These are phyloP conservation scores for Leccinum aurantiacum DNA, from an alignment of 768 basidiomycete genomes.

Conservation along the genomic window DNA sequence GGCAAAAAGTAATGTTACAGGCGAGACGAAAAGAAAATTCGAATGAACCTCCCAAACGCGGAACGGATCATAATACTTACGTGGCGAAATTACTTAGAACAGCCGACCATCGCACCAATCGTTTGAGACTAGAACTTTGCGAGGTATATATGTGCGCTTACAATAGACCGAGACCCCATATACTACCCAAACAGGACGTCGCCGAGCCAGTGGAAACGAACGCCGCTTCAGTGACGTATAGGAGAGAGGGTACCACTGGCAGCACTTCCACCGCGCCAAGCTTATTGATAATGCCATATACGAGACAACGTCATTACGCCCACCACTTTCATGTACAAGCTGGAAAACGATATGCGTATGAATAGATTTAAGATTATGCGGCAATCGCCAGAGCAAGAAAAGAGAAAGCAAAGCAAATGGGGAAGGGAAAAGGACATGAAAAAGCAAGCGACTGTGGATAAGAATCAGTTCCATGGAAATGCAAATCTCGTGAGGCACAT, in stretches of 20 bases:
- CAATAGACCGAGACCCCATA: background rate
- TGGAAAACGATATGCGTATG: conserved; percentile 1
- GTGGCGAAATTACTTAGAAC: background rate
- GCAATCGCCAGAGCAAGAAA: background rate
- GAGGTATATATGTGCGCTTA: background rate
- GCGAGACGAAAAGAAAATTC: background rate
- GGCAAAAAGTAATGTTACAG: background rate
- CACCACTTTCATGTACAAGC: background rate
- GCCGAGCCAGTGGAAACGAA: background rate
- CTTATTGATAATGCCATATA: background rate
- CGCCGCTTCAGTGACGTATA: background rate
- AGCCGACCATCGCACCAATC: background rate
- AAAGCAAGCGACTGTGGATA: conserved; percentile 1
- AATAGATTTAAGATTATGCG: conserved; percentile 1
- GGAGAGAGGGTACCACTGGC: background rate
- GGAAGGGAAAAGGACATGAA: background rate
- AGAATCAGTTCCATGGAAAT: conserved; percentile 1
- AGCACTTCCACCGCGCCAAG: background rate
- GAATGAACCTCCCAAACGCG: background rate
- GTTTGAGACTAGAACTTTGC: background rate
- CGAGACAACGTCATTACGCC: background rate
- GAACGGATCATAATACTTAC: background rate
- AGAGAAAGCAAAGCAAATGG: background rate
- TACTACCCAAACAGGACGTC: background rate
- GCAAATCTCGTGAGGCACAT: conserved; percentile 1